phyloP scores from a whole-genome alignment of 2,329 filamentous ascomycete genomes.

The Pochonia chlamydosporia region DNA sequence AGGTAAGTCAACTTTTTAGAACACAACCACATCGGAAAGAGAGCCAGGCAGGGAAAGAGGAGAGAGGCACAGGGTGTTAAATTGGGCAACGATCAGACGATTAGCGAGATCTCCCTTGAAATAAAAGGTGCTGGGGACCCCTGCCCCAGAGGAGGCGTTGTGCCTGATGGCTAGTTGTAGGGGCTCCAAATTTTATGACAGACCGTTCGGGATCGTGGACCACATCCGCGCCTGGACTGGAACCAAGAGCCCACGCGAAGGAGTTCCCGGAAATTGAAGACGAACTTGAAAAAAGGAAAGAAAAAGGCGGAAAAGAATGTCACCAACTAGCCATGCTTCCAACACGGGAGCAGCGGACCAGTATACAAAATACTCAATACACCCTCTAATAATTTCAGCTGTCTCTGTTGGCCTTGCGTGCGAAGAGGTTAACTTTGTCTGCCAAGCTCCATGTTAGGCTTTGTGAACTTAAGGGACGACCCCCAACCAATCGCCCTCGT shows the following conservation, averaged over 20 bases:
- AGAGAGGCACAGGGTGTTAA: background rate
- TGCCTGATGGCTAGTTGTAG: background rate
- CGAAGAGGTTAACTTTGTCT: too few relatives aligned
- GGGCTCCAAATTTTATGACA: background rate
- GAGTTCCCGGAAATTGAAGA: background rate
- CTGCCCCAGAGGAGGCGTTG: background rate
- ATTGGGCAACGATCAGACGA: slow-evolving; percentile 6
- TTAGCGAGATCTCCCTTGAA: slow-evolving; percentile 16
- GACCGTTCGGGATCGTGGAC: background rate
- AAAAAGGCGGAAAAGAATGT: too few relatives aligned
- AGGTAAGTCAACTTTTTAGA: background rate
- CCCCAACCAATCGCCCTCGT: too few relatives aligned
- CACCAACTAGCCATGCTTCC: background rate
- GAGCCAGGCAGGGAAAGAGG: background rate
- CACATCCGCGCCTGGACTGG: background rate
- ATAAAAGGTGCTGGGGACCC: background rate
- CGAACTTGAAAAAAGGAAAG: background rate
- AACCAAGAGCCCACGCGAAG: background rate
- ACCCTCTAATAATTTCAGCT: background rate
- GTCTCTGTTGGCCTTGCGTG: background rate
- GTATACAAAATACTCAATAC: background rate
- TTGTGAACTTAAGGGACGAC: too few relatives aligned
- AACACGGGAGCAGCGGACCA: background rate
- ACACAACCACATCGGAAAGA: background rate
- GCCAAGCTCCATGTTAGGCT: too few relatives aligned